A percentile compares a stretch with the other conserved stretches of the same genome.
Evolutionary conservation across 1,139 yeast species (phyloP).

Genomic region (Hyphopichia wangnamkhiaoensis): DNA sequence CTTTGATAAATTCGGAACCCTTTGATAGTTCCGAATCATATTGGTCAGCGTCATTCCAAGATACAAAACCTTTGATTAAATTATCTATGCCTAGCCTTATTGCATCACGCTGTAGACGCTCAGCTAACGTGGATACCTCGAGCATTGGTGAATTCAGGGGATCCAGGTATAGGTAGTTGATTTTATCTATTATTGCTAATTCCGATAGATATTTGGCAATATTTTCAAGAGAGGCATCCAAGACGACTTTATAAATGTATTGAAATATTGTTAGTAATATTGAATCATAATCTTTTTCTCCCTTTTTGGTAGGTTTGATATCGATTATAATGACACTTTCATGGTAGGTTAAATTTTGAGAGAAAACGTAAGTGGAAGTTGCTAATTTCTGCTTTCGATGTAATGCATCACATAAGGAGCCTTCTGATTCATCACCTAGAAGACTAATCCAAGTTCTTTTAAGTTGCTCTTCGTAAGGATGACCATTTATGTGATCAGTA

Average conservation of each 20-base stretch:
- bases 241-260: constrained; percentile 17
- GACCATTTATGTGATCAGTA: neutral
- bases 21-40: neutral
- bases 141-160: constrained; percentile 35
- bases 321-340: constrained; percentile 45
- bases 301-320: constrained; percentile 43
- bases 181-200: constrained; percentile 42
- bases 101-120: constrained; percentile 35
- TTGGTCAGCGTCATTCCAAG: constrained; percentile 13
- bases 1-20: constrained; percentile 23
- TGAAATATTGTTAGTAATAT: constrained; percentile 31
- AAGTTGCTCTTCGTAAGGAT: constrained; percentile 13
- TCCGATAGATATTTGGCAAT: constrained; percentile 37
- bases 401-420: constrained; percentile 43
- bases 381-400: constrained; percentile 23
- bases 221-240: constrained; percentile 1
- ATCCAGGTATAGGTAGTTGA: constrained; percentile 44
- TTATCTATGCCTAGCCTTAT: constrained; percentile 27
- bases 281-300: constrained; percentile 27
- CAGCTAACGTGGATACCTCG: constrained; percentile 44
- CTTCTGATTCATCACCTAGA: constrained; percentile 59
- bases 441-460: constrained; percentile 54
- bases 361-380: constrained; percentile 36
- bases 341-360: constrained; percentile 36
- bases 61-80: constrained; percentile 35